Evolutionary conservation across 2,329 filamentous ascomycete genomes (phyloP).

Genomic region (Teratosphaeria gauchensis): DNA sequence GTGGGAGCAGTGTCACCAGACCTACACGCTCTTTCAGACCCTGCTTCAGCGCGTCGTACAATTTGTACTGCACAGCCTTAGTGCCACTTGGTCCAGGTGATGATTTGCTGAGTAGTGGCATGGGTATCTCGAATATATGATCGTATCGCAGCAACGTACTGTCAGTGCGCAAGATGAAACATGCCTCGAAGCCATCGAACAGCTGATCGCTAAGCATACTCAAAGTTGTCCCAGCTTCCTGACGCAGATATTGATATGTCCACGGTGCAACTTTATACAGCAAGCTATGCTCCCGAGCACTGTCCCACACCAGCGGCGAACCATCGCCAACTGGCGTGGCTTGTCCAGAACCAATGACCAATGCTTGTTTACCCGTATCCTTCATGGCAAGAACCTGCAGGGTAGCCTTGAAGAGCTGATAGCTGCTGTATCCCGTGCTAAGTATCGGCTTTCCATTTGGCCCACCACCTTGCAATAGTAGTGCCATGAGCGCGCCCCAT

Average conservation of each 20-base stretch:
- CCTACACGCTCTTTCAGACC: slow-evolving; percentile 68
- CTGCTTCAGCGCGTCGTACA: slow-evolving; percentile 56
- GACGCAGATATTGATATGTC: slow-evolving; percentile 65
- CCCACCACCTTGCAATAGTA: slow-evolving; percentile 70
- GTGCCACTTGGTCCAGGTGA: not conserved
- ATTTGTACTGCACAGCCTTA: slow-evolving; percentile 27
- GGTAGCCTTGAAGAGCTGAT: slow-evolving; percentile 88
- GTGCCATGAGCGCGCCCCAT: slow-evolving; percentile 70
- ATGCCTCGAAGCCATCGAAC: slow-evolving; percentile 71
- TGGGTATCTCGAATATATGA: slow-evolving; percentile 33
- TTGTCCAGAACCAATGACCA: slow-evolving; percentile 35
- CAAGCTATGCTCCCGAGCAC: slow-evolving; percentile 63
- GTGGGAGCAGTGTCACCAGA: slow-evolving; percentile 45
- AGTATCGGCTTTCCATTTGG: slow-evolving; percentile 62
- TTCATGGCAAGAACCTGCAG: slow-evolving; percentile 75
- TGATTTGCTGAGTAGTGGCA: not conserved
- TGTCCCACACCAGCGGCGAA: slow-evolving; percentile 69
- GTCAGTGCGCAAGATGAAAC: slow-evolving; percentile 61
- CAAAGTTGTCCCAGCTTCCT: slow-evolving; percentile 66
- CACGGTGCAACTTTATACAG: slow-evolving; percentile 83
- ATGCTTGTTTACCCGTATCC: slow-evolving; percentile 57
- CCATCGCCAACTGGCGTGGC: slow-evolving; percentile 31
- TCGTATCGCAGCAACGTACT: slow-evolving; percentile 47
- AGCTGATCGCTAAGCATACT: slow-evolving; percentile 63
- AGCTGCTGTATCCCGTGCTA: slow-evolving; percentile 73